Conservation (phyloP, 129 eudicot genomes). For the Flaveria brownii region DNA sequence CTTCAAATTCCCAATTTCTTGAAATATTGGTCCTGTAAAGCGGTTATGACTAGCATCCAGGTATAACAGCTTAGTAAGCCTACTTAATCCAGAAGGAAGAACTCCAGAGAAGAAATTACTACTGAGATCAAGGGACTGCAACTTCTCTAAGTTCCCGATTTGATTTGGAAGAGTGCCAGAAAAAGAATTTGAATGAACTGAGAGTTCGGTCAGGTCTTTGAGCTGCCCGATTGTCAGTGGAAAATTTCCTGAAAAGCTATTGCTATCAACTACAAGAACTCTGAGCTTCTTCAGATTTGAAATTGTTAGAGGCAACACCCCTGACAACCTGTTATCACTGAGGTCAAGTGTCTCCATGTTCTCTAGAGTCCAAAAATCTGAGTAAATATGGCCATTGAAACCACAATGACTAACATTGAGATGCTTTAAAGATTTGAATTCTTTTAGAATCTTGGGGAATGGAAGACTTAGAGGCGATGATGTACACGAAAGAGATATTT, state of each 20-base stretch:
- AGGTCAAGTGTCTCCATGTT: constrained; percentile 65
- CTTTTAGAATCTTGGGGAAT: constrained; percentile 50
- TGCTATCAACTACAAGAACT: constrained; percentile 73
- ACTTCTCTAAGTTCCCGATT: constrained; percentile 53
- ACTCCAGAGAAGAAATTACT: constrained; percentile 63
- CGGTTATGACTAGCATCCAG: constrained; percentile 60
- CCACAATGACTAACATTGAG: constrained; percentile 75
- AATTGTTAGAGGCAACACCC: constrained; percentile 46
- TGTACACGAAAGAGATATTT: constrained; percentile 49
- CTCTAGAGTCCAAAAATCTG: constrained; percentile 59
- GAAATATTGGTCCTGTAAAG: constrained; percentile 56
- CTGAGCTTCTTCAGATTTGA: constrained; percentile 46
- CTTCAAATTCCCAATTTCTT: constrained; percentile 57
- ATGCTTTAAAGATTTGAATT: constrained; percentile 55
- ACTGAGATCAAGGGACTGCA: constrained; percentile 74
- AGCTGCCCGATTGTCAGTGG: constrained; percentile 71
- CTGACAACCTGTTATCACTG: constrained; percentile 59
- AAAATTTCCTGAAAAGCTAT: constrained; percentile 60
- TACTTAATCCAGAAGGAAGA: constrained; percentile 62
- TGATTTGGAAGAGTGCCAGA: constrained; percentile 74
- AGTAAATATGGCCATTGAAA: constrained; percentile 53
- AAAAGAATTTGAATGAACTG: constrained; percentile 61
- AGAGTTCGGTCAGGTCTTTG: constrained; percentile 60
- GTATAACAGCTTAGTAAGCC: constrained; percentile 56
- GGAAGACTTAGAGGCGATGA: constrained; percentile 54